These are phyloP conservation scores for Fusarium xyrophilum DNA, from an alignment of 2,329 filamentous ascomycete species.

Conservation along the genomic window DNA sequence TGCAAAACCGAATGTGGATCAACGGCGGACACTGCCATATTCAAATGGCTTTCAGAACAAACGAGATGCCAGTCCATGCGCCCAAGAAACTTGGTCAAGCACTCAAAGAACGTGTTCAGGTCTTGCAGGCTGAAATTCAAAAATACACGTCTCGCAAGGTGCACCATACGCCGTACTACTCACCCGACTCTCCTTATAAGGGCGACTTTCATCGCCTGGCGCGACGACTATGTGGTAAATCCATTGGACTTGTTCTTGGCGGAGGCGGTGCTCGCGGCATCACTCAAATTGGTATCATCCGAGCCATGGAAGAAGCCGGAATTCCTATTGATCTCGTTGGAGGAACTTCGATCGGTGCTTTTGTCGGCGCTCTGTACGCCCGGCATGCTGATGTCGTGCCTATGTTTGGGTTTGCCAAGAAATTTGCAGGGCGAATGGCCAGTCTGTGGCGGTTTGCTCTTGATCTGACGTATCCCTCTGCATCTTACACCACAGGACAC, in stretches of 20 bases:
- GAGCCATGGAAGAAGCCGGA: slow-evolving; percentile 92
- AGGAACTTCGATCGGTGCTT: slow-evolving; percentile 94
- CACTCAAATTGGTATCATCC: slow-evolving; percentile 90
- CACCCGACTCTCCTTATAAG: slow-evolving; percentile 90
- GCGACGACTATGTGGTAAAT: slow-evolving; percentile 88
- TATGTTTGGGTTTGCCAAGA: slow-evolving; percentile 96
- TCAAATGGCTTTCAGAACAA: slow-evolving; percentile 87
- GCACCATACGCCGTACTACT: slow-evolving; percentile 87
- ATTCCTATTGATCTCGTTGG: slow-evolving; percentile 96
- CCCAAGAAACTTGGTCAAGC: slow-evolving; percentile 82
- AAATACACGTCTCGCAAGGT: slow-evolving; percentile 96
- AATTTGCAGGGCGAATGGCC: slow-evolving; percentile 97
- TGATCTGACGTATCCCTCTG: slow-evolving; percentile 93
- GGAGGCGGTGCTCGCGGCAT: slow-evolving; percentile 93
- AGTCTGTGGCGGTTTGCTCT: slow-evolving; percentile 99
- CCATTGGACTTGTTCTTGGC: slow-evolving; percentile 90
- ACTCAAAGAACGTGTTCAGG: slow-evolving; percentile 91
- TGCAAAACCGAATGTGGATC: slow-evolving; percentile 94
- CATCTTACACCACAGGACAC: slow-evolving; percentile 96
- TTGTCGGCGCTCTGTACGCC: slow-evolving; percentile 94
- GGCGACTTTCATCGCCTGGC: slow-evolving; percentile 95
- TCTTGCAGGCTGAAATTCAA: slow-evolving; percentile 94
- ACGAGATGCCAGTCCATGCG: slow-evolving; percentile 76
- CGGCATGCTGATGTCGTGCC: slow-evolving; percentile 96
- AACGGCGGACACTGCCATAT: slow-evolving; percentile 98